Conservation (phyloP, 2,329 filamentous ascomycete species). For the Tolypocladium sp. region DNA sequence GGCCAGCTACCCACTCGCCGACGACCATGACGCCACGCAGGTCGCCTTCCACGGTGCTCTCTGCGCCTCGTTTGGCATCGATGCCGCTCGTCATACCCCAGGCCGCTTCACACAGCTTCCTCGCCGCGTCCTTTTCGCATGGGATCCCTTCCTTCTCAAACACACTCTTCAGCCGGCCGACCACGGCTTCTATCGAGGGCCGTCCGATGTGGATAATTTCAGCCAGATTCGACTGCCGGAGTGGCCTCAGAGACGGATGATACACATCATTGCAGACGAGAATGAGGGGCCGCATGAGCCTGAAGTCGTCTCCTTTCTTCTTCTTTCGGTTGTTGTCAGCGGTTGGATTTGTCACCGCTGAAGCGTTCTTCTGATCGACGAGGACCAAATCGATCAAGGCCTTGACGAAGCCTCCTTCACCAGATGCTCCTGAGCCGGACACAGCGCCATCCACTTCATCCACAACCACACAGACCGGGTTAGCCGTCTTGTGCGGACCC, state of each 20-base stretch:
- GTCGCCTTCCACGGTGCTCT: slow-evolving; percentile 62
- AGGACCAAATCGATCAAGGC: slow-evolving; percentile 85
- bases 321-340: slow-evolving; percentile 32
- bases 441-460: slow-evolving; percentile 97
- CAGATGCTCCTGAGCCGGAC: slow-evolving; percentile 62
- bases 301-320: slow-evolving; percentile 79
- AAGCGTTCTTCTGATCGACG: slow-evolving; percentile 71
- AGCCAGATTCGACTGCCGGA: slow-evolving; percentile 76
- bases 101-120: slow-evolving; percentile 72
- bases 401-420: slow-evolving; percentile 92
- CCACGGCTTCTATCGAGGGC: slow-evolving; percentile 77
- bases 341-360: slow-evolving; percentile 15
- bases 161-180: slow-evolving; percentile 69
- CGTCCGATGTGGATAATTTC: slow-evolving; percentile 91
- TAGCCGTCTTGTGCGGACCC: slow-evolving; percentile 58
- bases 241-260: slow-evolving; percentile 74
- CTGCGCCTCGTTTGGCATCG: slow-evolving; percentile 58
- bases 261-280: slow-evolving; percentile 98
- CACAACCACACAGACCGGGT: slow-evolving; percentile 85
- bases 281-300: slow-evolving; percentile 78
- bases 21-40: slow-evolving; percentile 79
- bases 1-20: slow-evolving; percentile 75
- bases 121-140: slow-evolving; percentile 81
- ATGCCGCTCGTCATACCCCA: slow-evolving; percentile 72
- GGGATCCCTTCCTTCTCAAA: slow-evolving; percentile 85